A percentile compares a stretch with the other conserved stretches of the same genome.
Conservation (phyloP, 23 red algal species). For the Pyropia haitanensis region DNA sequence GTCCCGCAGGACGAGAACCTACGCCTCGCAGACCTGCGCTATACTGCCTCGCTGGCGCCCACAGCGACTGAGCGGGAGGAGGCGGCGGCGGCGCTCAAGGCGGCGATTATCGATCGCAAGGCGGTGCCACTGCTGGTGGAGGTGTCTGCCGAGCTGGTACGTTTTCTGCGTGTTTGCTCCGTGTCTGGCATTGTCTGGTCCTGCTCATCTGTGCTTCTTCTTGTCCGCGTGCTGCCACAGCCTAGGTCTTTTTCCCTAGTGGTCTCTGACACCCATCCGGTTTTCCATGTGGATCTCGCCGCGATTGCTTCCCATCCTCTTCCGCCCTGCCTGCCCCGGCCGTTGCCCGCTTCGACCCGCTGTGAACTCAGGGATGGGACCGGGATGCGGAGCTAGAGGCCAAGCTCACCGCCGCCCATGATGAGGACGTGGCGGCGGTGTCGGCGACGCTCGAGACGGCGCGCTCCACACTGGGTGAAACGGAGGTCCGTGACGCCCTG, state of each 20-base stretch:
- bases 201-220: not conserved
- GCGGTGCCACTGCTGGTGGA: slow-evolving; percentile 44
- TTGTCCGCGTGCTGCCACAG: not conserved
- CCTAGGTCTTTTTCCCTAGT: not conserved
- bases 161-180: not conserved
- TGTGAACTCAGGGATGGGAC: slow-evolving; percentile 35
- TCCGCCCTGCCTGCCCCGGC: not conserved
- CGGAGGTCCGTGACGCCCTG: slow-evolving; percentile 87
- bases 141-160: slow-evolving; percentile 65
- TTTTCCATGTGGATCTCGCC: not conserved
- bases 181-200: not conserved
- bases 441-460: slow-evolving; percentile 67
- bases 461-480: slow-evolving; percentile 76
- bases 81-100: slow-evolving; percentile 25
- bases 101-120: slow-evolving; percentile 63
- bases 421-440: slow-evolving; percentile 38
- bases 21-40: slow-evolving; percentile 56
- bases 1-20: slow-evolving; percentile 70
- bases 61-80: slow-evolving; percentile 4
- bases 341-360: not conserved
- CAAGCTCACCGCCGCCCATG: slow-evolving; percentile 19
- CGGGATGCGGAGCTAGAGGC: slow-evolving; percentile 38
- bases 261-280: not conserved
- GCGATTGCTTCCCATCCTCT: not conserved
- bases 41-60: slow-evolving; percentile 8